phyloP scores from a whole-genome alignment of 768 basidiomycete genomes.

The Strobilomyces echinocephalus region DNA sequence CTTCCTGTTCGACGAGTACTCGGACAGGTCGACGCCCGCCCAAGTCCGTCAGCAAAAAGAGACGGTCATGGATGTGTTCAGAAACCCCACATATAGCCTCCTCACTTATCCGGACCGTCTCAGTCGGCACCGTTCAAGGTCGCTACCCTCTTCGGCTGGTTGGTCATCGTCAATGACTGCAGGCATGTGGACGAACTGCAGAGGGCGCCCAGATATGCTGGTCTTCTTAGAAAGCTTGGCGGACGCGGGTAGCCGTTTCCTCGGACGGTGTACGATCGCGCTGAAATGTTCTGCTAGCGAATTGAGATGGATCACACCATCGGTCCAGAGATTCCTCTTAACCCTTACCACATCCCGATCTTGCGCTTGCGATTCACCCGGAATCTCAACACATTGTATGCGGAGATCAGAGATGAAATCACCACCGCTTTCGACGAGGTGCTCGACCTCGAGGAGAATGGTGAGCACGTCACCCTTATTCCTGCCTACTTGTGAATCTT shows the following conservation, averaged over 20 bases:
- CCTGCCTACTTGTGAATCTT: not conserved
- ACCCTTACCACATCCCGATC: not conserved
- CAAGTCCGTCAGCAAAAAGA: slow-evolving; percentile 26
- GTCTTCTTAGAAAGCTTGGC: not conserved
- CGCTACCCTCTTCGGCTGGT: not conserved
- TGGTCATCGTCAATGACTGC: not conserved
- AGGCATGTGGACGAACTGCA: not conserved
- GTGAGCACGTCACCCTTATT: not conserved
- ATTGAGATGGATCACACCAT: not conserved
- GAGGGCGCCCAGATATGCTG: not conserved
- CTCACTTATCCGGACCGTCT: not conserved
- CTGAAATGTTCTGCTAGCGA: not conserved
- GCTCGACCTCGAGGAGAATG: not conserved
- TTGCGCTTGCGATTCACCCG: not conserved
- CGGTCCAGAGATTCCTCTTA: not conserved
- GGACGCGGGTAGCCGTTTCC: too few relatives aligned
- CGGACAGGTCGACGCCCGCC: slow-evolving; percentile 35
- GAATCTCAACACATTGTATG: not conserved
- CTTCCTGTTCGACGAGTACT: slow-evolving; percentile 48
- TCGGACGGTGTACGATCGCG: too few relatives aligned
- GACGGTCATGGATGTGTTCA: slow-evolving; percentile 20
- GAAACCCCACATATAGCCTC: slow-evolving; percentile 1
- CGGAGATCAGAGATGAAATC: not conserved
- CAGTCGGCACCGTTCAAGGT: not conserved
- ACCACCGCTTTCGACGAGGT: not conserved